Conservation (phyloP, 306 rosid genomes). For the Begonia masoniana region DNA sequence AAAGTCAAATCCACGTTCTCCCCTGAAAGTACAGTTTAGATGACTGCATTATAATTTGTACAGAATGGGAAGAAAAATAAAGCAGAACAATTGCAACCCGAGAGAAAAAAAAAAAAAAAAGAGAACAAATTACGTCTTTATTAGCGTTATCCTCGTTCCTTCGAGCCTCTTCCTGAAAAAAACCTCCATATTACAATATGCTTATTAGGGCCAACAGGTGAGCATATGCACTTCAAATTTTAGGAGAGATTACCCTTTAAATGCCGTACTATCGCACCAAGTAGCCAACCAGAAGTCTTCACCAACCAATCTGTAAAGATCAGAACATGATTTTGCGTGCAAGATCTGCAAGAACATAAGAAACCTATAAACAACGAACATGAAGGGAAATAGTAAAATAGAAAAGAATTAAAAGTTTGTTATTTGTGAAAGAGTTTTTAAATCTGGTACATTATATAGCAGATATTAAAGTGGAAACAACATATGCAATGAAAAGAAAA, state of each 20-base stretch:
- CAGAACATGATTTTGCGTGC: constrained; percentile 77
- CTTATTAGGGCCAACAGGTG: too few relatives aligned
- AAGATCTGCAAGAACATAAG: constrained; percentile 41
- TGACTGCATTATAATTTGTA: constrained; percentile 2
- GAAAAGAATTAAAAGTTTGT: too few relatives aligned
- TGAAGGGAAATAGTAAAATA: too few relatives aligned
- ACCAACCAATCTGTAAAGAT: constrained; percentile 63
- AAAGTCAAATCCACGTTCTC: constrained; percentile 67
- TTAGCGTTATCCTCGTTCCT: constrained; percentile 79
- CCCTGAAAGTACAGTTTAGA: constrained; percentile 32
- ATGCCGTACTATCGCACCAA: constrained; percentile 84
- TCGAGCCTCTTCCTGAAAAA: constrained; percentile 88
- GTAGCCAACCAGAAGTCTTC: constrained; percentile 95
- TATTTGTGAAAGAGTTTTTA: too few relatives aligned
- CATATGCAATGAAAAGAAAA: too few relatives aligned
- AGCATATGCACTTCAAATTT: too few relatives aligned
- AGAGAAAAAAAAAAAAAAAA: constrained; percentile 19
- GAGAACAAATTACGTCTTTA: constrained; percentile 41
- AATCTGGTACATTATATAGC: too few relatives aligned
- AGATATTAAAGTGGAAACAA: too few relatives aligned
- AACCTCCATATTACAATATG: not conserved
- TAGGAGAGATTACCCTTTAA: constrained; percentile 50
- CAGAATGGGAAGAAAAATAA: constrained; percentile 1
- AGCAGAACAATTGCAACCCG: constrained; percentile 1
- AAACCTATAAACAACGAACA: too few relatives aligned